These are phyloP conservation scores for Paecilomyces variotii DNA, from an alignment of 2,329 filamentous ascomycete genomes.

Conservation along the genomic window DNA sequence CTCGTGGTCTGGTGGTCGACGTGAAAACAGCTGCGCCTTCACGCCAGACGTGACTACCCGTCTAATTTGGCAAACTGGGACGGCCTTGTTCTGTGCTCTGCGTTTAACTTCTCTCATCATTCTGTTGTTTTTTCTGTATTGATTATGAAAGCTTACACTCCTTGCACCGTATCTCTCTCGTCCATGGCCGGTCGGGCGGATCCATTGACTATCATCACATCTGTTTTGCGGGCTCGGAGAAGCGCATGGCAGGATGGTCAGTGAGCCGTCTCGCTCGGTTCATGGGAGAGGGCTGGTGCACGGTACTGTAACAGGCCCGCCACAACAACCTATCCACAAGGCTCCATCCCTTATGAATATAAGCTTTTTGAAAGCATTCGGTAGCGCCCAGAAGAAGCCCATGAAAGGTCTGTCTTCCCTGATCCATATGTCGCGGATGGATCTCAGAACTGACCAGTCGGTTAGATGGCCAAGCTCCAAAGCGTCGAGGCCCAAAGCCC, in stretches of 20 bases:
- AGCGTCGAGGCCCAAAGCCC: slow-evolving; percentile 88
- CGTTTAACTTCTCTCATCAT: neutral
- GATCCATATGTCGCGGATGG: neutral
- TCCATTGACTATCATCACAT: neutral
- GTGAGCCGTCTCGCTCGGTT: neutral
- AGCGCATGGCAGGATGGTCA: neutral
- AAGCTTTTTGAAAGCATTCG: slow-evolving; percentile 56
- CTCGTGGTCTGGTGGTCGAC: neutral
- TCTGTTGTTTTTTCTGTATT: neutral
- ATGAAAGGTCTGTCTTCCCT: slow-evolving; percentile 55
- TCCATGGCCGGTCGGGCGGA: neutral
- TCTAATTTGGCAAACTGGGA: neutral
- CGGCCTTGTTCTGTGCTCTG: neutral
- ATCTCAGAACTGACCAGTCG: slow-evolving; percentile 5
- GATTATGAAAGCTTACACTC: neutral
- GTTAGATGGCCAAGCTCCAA: slow-evolving; percentile 73
- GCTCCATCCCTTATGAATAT: slow-evolving; percentile 38
- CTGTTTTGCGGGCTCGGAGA: neutral
- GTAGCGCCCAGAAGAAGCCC: slow-evolving; percentile 60
- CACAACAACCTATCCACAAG: neutral
- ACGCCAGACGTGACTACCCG: too few relatives aligned
- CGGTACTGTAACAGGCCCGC: neutral
- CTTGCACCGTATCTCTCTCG: neutral
- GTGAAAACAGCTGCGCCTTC: neutral
- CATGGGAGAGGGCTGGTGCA: neutral